phyloP scores from a whole-genome alignment of 495 filamentous ascomycete species.

The Cenococcum geophilum region DNA sequence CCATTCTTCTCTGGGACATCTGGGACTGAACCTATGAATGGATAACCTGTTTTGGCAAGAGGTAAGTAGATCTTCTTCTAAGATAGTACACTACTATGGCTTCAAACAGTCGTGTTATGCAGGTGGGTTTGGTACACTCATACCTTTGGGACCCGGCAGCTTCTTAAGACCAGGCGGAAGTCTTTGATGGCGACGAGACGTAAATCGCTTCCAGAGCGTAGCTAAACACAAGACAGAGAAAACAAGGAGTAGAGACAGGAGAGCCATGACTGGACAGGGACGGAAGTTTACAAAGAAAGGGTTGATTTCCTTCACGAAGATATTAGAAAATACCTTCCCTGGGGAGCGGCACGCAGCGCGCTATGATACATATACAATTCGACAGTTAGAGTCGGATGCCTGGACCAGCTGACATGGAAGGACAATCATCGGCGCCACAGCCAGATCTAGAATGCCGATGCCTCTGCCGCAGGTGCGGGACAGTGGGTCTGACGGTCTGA shows the following conservation, averaged over 20 bases:
- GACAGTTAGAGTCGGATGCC: not conserved
- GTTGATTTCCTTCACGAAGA: not conserved
- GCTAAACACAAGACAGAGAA: slow-evolving; percentile 5
- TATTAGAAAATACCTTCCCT: not conserved
- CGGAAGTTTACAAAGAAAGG: not conserved
- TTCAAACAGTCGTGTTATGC: not conserved
- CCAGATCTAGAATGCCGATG: not conserved
- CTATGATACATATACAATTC: not conserved
- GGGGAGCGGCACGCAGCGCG: not conserved
- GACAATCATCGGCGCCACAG: not conserved
- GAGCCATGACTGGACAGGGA: slow-evolving; percentile 22
- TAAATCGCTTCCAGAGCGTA: slow-evolving; percentile 23
- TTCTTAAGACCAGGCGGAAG: slow-evolving; percentile 32
- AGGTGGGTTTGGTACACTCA: not conserved
- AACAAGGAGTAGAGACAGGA: slow-evolving; percentile 21
- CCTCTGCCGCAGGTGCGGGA: not conserved
- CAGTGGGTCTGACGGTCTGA: too few species aligned
- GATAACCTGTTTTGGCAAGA: slow-evolving; percentile 30
- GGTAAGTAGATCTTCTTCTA: slow-evolving; percentile 6
- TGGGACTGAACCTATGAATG: slow-evolving; percentile 53
- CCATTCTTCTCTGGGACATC: slow-evolving; percentile 48
- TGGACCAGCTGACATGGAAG: not conserved
- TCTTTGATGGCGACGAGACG: slow-evolving; percentile 12
- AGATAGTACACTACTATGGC: not conserved
- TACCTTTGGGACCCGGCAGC: slow-evolving; percentile 39